Conservation (phyloP, 768 basidiomycete genomes). For the Boletus eberwhitei region DNA sequence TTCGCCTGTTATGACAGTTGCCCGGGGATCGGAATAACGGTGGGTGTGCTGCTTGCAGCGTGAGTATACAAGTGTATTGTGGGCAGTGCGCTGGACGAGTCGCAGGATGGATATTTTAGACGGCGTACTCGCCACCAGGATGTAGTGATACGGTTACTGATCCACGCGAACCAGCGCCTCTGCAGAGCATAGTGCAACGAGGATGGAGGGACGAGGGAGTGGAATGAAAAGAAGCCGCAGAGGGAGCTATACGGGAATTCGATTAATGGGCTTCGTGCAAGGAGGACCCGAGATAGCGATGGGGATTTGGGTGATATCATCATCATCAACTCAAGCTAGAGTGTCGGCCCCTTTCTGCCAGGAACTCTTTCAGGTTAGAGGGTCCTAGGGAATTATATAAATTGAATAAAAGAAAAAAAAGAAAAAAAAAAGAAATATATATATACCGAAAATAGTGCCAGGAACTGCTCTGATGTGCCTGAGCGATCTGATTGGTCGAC, state of each 20-base stretch:
- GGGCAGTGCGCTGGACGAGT: slow-evolving; percentile 6
- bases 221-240: slow-evolving; percentile 1
- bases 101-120: background rate
- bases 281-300: background rate
- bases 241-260: background rate
- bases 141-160: slow-evolving; percentile 6
- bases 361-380: slow-evolving; percentile 6
- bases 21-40: background rate
- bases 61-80: background rate
- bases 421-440: slow-evolving; percentile 8
- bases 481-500: slow-evolving; percentile 32
- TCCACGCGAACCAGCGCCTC: slow-evolving; percentile 12
- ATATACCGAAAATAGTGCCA: slow-evolving; percentile 21
- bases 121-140: background rate
- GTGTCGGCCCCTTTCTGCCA: too few species aligned
- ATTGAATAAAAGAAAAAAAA: background rate
- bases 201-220: background rate
- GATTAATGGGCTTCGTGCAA: background rate
- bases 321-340: too few species aligned
- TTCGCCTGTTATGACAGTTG: background rate
- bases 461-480: slow-evolving; percentile 36
- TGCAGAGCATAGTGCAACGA: slow-evolving; percentile 5
- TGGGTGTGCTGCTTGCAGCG: background rate
- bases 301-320: background rate
- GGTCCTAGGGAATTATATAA: too few species aligned